These are phyloP conservation scores for Wickerhamomyces canadensis DNA, from an alignment of 805 yeast genomes.

Conservation along the genomic window DNA sequence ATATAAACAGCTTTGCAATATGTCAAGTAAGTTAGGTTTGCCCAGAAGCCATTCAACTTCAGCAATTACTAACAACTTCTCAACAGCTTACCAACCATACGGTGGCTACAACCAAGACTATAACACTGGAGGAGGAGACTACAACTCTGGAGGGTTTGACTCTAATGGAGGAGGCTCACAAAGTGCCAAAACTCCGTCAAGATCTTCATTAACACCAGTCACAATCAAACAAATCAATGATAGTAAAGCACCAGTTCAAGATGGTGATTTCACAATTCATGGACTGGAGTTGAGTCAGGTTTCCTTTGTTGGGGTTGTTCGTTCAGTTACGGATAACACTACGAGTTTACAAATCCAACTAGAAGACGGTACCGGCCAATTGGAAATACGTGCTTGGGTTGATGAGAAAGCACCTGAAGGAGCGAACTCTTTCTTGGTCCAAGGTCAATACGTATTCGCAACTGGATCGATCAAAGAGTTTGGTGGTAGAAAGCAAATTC, in stretches of 20 bases:
- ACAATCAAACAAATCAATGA: slow-evolving; percentile 70
- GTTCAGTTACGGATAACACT: slow-evolving; percentile 55
- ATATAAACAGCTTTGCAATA: neutral
- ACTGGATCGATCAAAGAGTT: slow-evolving; percentile 54
- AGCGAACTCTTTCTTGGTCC: slow-evolving; percentile 29
- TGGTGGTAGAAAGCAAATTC: slow-evolving; percentile 57
- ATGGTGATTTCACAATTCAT: slow-evolving; percentile 57
- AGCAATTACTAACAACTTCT: slow-evolving; percentile 1
- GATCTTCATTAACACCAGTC: slow-evolving; percentile 51
- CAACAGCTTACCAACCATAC: slow-evolving; percentile 35
- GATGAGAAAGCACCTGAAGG: slow-evolving; percentile 34
- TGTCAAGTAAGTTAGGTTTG: slow-evolving; percentile 4
- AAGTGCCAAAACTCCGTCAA: slow-evolving; percentile 23
- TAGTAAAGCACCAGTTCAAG: slow-evolving; percentile 54
- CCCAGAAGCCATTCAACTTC: neutral
- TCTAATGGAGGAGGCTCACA: slow-evolving; percentile 29
- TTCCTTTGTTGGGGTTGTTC: slow-evolving; percentile 63
- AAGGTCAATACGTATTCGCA: slow-evolving; percentile 58
- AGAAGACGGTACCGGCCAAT: slow-evolving; percentile 76
- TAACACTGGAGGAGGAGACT: slow-evolving; percentile 15
- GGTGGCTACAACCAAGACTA: slow-evolving; percentile 25
- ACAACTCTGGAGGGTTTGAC: slow-evolving; percentile 32
- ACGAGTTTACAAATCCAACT: slow-evolving; percentile 50
- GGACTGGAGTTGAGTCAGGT: slow-evolving; percentile 60
- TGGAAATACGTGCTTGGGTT: slow-evolving; percentile 63